Base-by-base conservation (phyloP, 1,284 basidiomycete genomes). In the Moniliophthora roreri region DNA sequence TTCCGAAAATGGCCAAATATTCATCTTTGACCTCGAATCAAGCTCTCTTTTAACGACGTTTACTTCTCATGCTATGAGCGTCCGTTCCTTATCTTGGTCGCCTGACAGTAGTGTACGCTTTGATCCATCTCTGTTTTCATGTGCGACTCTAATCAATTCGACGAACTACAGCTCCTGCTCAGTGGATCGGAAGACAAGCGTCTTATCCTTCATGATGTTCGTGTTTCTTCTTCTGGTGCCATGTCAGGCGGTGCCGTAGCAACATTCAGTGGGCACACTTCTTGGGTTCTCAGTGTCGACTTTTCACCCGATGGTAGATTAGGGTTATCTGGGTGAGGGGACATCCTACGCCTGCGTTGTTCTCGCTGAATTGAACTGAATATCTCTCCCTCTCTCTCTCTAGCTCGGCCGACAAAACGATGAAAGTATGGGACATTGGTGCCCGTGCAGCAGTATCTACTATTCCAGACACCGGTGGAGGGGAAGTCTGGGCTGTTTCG, bases 111-210 rank as follows among this genome's bases (percentile, higher is more conserved):
- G 65, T 59, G 74, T 78, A 60, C n/a, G 68, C 24, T 26, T 15
- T 15, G 64, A 45, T 11, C 11, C 42, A 13, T 26, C 11, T 21
- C 41, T 57, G 24, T 3, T 24, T 38, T 20, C n/a, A 13, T 48
- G 24, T 48, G 24, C 37, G 38, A 21, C 34, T 37, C 26, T 21
- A 16, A 26, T 40, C 40, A 50, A 51, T 38, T 24, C 21, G 50
- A 48, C 23, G 28, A 40, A 39, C 13, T 42, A 9, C 57, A 93
- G 91, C 79, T 92, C 52, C 76, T 95, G 4, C 74, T 93, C 45
- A 91, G 89, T 28, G 93, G 87, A 4, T 92, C 91, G 1, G 93
- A 95, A 67, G 93, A 95, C 68, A 89, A 91, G 65, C 84, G 90
- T 13, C 83, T 95, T 51, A 84, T 91, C 48, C 70, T 95, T 39